A percentile compares a stretch with the other conserved stretches of the same genome.
Evolutionary conservation across 1,284 basidiomycete genomes (phyloP).

Genomic region (Apiotrichum montevideense): DNA sequence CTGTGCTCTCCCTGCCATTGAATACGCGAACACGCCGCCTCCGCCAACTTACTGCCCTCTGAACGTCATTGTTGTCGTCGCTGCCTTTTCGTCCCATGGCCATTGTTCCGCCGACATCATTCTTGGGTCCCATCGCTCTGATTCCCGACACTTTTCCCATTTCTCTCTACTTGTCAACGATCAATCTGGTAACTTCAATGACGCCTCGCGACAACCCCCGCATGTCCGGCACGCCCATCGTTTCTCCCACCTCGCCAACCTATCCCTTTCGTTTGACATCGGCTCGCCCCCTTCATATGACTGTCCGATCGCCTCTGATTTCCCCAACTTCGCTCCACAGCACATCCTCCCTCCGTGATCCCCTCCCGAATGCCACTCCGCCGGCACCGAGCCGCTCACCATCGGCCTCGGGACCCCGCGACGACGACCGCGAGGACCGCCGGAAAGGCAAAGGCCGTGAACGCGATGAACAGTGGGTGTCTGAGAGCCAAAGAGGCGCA

Average conservation of each 20-base stretch:
- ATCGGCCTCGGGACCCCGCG: constrained; percentile 5
- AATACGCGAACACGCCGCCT: too few relatives aligned
- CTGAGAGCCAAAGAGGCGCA: not conserved
- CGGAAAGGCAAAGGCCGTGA: constrained; percentile 18
- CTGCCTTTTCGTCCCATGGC: too few relatives aligned
- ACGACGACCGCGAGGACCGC: constrained; percentile 12
- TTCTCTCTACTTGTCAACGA: too few relatives aligned
- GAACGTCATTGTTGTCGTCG: too few relatives aligned
- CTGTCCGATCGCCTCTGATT: not conserved
- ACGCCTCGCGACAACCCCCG: not conserved
- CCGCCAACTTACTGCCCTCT: too few relatives aligned
- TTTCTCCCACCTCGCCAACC: not conserved
- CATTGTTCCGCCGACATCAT: too few relatives aligned
- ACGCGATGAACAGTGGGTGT: constrained; percentile 17
- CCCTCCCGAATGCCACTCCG: constrained; percentile 24
- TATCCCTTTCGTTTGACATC: too few relatives aligned
- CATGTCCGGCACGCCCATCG: not conserved
- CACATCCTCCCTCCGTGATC: constrained; percentile 31
- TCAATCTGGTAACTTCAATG: too few relatives aligned
- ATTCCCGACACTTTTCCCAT: too few relatives aligned
- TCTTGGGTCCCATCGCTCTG: too few relatives aligned
- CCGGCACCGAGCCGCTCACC: constrained; percentile 22
- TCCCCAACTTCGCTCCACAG: constrained; percentile 14
- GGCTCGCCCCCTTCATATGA: too few relatives aligned
- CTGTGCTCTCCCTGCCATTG: not conserved